Evolutionary conservation across 441 rosid genomes (phyloP), one percentile per base, ranked within the genome.

Genomic region (Eruca vesicaria): DNA sequence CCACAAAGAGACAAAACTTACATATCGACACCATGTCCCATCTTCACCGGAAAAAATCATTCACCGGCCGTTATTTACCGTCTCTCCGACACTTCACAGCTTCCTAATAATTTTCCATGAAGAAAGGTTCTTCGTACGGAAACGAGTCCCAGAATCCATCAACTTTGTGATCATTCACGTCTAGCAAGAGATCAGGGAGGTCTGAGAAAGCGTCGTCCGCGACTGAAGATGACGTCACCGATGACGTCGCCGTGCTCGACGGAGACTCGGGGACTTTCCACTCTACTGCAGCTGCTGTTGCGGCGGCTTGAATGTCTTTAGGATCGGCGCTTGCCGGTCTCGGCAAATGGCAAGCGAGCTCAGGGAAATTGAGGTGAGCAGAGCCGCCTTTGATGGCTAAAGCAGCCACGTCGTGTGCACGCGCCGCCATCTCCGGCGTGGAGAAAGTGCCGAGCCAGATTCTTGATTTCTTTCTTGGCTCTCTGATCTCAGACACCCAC

Each of bases 401-500:
- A 68, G 92, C 88, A 1, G 92, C 92, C 4, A 84, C 92, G 63
- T 94, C 98, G 33, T 94, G 98, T 7, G 98, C 97, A 33, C 97
- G 83, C 0, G 97, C 98, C 1, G 98, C 98, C 98, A 91, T 91
- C 78, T 94, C 97, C 5, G 97, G 86, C 0, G 91, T 87, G n/a
- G 83, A 76, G 80, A 83, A 88, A 33, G 89, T 88, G 14, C 92
- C 92, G 0, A 88, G 77, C 93, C 88, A 88, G 29, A 88, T 88
- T 68, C 93, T 85, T 7, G 93, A 88, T 70, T 88, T 88, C 78
- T 88, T 88, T 77, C 82, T 81, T 2, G 93, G 90, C 57, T 88
- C 88, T 36, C 93, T 79, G 16, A 88, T 88, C 62, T 88, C 93
- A 0, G 90, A 88, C 31, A 88, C 90, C 93, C 93, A 88, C 78